These are phyloP conservation scores for Colletotrichum echinochloae DNA, from an alignment of 2,329 filamentous ascomycete species.

Conservation along the genomic window DNA sequence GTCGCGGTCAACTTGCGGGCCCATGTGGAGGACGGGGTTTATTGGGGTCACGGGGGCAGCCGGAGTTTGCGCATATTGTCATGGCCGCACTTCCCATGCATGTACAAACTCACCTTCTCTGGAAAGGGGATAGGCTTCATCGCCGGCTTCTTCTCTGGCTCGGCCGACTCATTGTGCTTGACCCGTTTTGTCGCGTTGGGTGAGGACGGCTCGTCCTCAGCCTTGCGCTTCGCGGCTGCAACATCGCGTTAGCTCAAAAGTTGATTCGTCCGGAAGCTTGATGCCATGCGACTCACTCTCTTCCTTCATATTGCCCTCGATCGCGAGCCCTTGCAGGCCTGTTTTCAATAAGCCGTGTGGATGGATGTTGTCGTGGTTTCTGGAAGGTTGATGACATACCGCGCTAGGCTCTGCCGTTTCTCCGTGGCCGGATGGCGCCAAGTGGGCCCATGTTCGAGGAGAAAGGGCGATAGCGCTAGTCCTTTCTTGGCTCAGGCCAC, in stretches of 20 bases:
- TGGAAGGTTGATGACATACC: conserved; percentile 35
- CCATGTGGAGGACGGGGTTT: background rate
- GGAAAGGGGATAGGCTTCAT: conserved; percentile 84
- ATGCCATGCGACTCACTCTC: conserved; percentile 50
- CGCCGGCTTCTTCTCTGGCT: conserved; percentile 63
- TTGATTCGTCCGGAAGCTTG: fast-evolving
- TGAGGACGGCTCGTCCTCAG: conserved; percentile 72
- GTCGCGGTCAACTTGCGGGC: conserved; percentile 40
- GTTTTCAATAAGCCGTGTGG: conserved; percentile 15
- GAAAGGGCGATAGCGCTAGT: conserved; percentile 48
- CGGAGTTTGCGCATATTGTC: background rate
- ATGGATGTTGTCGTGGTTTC: conserved; percentile 34
- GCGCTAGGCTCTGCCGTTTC: conserved; percentile 38
- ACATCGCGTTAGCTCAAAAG: conserved; percentile 6
- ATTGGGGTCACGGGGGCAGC: background rate
- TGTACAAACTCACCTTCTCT: conserved; percentile 74
- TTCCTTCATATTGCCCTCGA: conserved; percentile 50
- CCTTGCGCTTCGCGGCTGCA: conserved; percentile 74
- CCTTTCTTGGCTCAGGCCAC: conserved; percentile 50
- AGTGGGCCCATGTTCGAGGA: conserved; percentile 45
- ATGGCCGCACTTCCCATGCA: background rate
- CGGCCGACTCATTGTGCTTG: conserved; percentile 61
- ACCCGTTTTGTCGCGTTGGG: conserved; percentile 73
- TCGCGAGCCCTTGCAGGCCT: conserved; percentile 31
- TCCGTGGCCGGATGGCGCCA: conserved; percentile 30